Conservation (phyloP, 257 asterid species). For the Solanum pimpinellifolium region DNA sequence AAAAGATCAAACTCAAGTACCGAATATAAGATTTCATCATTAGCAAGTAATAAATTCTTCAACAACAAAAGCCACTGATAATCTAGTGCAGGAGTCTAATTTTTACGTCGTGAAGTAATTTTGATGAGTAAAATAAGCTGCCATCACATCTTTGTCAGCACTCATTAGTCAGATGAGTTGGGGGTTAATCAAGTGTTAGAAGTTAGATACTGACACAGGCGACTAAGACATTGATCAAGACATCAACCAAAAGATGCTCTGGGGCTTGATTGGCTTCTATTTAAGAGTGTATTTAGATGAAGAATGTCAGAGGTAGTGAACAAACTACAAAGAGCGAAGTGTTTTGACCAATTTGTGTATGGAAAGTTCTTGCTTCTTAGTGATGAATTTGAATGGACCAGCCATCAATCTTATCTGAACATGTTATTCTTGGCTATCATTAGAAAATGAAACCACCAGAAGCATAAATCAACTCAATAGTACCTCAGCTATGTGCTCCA, state of each 20-base stretch:
- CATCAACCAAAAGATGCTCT: neutral
- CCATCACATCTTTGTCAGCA: neutral
- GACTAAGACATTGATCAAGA: neutral
- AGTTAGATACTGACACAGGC: neutral
- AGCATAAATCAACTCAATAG: neutral
- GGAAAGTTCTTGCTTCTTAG: neutral
- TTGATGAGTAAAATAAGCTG: neutral
- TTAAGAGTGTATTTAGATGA: neutral
- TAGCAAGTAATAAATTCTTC: neutral
- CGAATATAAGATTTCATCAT: neutral
- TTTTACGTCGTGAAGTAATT: neutral
- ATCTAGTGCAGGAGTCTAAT: neutral
- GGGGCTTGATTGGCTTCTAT: neutral
- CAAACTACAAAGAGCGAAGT: neutral
- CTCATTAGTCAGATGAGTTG: neutral
- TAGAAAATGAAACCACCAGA: conserved; percentile 2
- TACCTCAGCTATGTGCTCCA: conserved; percentile 94
- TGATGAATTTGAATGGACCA: neutral
- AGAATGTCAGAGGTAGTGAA: neutral
- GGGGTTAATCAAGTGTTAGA: neutral
- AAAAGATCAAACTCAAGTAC: neutral
- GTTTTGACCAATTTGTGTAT: neutral
- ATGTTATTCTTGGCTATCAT: neutral
- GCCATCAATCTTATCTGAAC: neutral
- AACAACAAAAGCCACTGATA: neutral